Percentiles rank a stretch among this genome's conserved stretches.
Evolutionary conservation across 345 rosid genomes (phyloP).

Genomic region (Capsella bursapastoris): DNA sequence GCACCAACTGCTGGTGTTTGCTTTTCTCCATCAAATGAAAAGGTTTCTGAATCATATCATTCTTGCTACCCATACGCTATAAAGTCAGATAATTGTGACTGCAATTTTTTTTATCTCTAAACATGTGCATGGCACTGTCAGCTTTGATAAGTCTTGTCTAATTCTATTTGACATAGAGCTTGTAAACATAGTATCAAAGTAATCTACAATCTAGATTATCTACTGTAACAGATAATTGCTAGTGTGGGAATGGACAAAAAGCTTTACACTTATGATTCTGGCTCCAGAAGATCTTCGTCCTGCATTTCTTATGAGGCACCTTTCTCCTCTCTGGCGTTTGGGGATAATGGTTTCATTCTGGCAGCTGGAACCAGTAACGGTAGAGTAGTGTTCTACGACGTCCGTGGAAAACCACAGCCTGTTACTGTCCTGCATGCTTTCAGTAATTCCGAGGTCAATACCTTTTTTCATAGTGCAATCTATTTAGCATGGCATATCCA

Average conservation of each 20-base stretch:
- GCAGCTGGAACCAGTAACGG: constrained; percentile 97
- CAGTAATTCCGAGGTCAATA: constrained; percentile 81
- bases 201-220: constrained; percentile 24
- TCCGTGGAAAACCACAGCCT: constrained; percentile 93
- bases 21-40: constrained; percentile 96
- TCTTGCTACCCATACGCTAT: constrained; percentile 18
- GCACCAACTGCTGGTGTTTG: constrained; percentile 95
- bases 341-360: constrained; percentile 89
- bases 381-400: constrained; percentile 87
- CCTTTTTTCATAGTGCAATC: constrained; percentile 26
- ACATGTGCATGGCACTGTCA: constrained; percentile 20
- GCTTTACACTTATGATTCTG: constrained; percentile 84
- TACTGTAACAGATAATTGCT: constrained; percentile 70
- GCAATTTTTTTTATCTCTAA: neutral
- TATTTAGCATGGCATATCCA: constrained; percentile 1
- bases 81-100: constrained; percentile 31
- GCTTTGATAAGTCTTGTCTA: constrained; percentile 11
- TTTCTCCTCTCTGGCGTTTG: constrained; percentile 95
- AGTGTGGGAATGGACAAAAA: constrained; percentile 98
- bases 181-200: constrained; percentile 13
- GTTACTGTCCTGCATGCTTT: constrained; percentile 89
- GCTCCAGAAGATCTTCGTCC: constrained; percentile 80
- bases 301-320: constrained; percentile 84
- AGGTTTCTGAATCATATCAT: constrained; percentile 55
- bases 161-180: constrained; percentile 23